Base-by-base conservation (phyloP, 345 rosid species). In the Sapria himalayana region DNA sequence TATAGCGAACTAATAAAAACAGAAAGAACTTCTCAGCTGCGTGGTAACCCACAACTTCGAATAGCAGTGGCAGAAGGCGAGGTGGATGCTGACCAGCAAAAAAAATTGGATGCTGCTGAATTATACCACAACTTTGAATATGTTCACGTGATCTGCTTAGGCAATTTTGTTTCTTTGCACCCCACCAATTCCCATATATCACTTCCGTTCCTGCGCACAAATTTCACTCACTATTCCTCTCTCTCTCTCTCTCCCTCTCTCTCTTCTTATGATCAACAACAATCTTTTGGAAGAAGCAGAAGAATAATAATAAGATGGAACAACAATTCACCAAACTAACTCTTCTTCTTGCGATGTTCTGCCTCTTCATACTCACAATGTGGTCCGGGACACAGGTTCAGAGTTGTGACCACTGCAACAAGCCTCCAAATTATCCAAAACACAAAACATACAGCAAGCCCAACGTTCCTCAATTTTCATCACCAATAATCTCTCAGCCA, bases 101-200 rank as follows among this genome's bases (percentile, higher is more conserved):
- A n/a, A n/a, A n/a, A n/a, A n/a, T n/a, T n/a, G n/a, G n/a, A n/a
- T n/a, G n/a, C n/a, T n/a, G n/a, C n/a, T n/a, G n/a, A n/a, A n/a
- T n/a, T n/a, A n/a, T n/a, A n/a, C n/a, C n/a, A n/a, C n/a, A n/a
- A n/a, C n/a, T n/a, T n/a, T n/a, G n/a, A n/a, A n/a, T n/a, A 49
- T 50, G 48, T 70, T 74, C 89, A 84, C 93, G 89, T 84, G 95
- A 63, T 49, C 27, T 58, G 63, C 60, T 64, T 50, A 34, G 32
- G 36, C 49, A 45, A 25, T 40, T 50, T 56, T 57, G 50, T 51
- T 59, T 41, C 41, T 46, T 52, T 45, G 7, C 43, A 9, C 44
- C 29, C 25, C 24, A 41, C 31, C 60, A 43, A 31, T 46, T 52
- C 27, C 59, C 67, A 64, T 76, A 67, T 71, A 71, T 41, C 50